A percentile compares a stretch with the other conserved stretches of the same genome.
These are phyloP conservation scores for Candida maltosa DNA, from an alignment of 805 yeast species.

Conservation along the genomic window DNA sequence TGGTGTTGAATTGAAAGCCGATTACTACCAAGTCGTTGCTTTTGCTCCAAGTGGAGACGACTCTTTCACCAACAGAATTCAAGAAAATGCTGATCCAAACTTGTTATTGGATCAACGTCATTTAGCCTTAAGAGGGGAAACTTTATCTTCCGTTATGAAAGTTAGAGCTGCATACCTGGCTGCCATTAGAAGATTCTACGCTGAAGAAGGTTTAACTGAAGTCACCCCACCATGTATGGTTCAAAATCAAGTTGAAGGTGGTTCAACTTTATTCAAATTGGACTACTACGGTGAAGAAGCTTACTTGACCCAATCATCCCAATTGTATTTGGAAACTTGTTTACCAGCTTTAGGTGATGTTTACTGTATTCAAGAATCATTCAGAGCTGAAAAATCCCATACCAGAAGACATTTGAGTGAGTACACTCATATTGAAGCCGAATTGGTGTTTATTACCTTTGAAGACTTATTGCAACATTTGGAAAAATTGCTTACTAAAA, in stretches of 20 bases:
- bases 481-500: conserved; percentile 69
- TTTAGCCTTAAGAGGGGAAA: conserved; percentile 93
- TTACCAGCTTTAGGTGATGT: conserved; percentile 96
- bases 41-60: conserved; percentile 96
- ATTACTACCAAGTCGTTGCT: conserved; percentile 85
- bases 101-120: conserved; percentile 92
- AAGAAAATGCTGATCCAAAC: conserved; percentile 92
- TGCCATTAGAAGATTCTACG: conserved; percentile 72
- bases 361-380: conserved; percentile 95
- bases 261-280: conserved; percentile 89
- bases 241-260: conserved; percentile 99
- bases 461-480: conserved; percentile 84
- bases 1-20: conserved; percentile 89
- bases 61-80: conserved; percentile 89
- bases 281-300: conserved; percentile 98
- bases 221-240: conserved; percentile 99
- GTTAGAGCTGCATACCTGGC: conserved; percentile 81
- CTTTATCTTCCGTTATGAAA: conserved; percentile 87
- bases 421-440: conserved; percentile 96
- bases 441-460: conserved; percentile 81
- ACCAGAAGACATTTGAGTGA: conserved; percentile 97
- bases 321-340: conserved; percentile 93
- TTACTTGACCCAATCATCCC: conserved; percentile 93
- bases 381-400: conserved; percentile 98
- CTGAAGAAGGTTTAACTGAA: conserved; percentile 74